Base-by-base conservation (phyloP, 2,329 filamentous ascomycete genomes). In the Aureobasidium subglaciale region DNA sequence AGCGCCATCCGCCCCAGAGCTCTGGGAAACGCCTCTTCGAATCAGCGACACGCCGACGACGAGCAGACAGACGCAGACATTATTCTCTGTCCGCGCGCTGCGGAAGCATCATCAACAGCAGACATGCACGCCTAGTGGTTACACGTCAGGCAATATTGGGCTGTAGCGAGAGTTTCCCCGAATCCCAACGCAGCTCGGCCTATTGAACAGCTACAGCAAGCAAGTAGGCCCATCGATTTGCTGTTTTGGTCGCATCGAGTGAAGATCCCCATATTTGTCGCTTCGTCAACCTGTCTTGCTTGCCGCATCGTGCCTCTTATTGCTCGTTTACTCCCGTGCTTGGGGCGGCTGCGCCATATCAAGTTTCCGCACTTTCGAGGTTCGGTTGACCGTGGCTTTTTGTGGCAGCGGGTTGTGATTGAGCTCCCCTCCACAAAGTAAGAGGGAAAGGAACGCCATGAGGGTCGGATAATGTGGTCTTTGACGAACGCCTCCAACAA, bases 181-280 rank as follows among this genome's bases (percentile, higher is more conserved):
- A 38, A 32, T 18, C 46, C 46, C 34, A 50, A 38, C 46, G 32
- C 24, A 38, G 46, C 46, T 50, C 46, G 46, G 46, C 32, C 46
- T 50, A 38, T 50, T 38, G 46, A 38, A 50, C n/a, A 45, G 32
- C n/a, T 38, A 37, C 46, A 50, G 46, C 43, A 34, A 46, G 43
- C 16, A 37, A 37, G 13, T 20, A 49, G 45, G 32, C 20, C 24
- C 46, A n/a, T n/a, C 34, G n/a, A 2, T 50, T 37, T 25, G 46
- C 46, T 38, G 32, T 38, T 38, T 50, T 6, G 20, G 46, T 38
- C 20, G 46, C n/a, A 27, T 50, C 24, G 34, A 52, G 35, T 52
- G 48, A 52, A 52, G 48, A 52, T 52, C 48, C 35, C 48, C 13
- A 41, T 40, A 10, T n/a, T 30, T 37, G 6, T 52, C 25, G 25